phyloP scores from a whole-genome alignment of 257 asterid genomes.

The Cynanchum wilfordii region DNA sequence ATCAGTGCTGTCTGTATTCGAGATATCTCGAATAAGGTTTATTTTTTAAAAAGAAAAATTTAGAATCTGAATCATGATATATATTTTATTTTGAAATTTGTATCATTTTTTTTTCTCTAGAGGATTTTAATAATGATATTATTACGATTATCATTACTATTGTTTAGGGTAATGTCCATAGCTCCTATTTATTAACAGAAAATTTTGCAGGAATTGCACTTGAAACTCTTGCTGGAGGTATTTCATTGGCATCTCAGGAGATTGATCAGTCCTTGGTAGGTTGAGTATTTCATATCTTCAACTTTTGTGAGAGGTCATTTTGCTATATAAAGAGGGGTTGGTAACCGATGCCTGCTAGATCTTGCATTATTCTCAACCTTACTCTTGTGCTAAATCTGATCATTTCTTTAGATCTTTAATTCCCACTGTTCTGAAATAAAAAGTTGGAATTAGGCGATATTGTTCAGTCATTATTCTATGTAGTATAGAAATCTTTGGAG shows the following conservation, averaged over 20 bases:
- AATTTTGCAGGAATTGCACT: slow-evolving; percentile 69
- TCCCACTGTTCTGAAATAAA: not conserved
- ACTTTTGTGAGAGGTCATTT: not conserved
- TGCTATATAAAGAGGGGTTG: not conserved
- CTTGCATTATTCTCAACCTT: not conserved
- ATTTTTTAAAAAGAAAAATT: not conserved
- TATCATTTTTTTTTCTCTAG: not conserved
- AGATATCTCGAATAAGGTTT: not conserved
- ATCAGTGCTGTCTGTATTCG: not conserved
- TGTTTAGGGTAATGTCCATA: not conserved
- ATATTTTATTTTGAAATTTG: not conserved
- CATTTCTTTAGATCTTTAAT: not conserved
- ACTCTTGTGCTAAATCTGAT: not conserved
- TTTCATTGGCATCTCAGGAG: slow-evolving; percentile 72
- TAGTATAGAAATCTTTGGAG: not conserved
- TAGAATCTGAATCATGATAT: not conserved
- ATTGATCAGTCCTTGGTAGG: slow-evolving; percentile 57
- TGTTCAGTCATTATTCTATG: not conserved
- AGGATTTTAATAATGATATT: not conserved
- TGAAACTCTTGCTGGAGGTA: slow-evolving; percentile 81
- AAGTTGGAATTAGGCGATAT: not conserved
- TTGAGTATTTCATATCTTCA: not conserved
- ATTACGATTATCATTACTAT: not conserved
- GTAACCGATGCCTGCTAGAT: not conserved
- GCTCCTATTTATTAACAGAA: not conserved